Conservation (phyloP, 352 stramenopile genomes). For the Globisporangium viniferum region DNA sequence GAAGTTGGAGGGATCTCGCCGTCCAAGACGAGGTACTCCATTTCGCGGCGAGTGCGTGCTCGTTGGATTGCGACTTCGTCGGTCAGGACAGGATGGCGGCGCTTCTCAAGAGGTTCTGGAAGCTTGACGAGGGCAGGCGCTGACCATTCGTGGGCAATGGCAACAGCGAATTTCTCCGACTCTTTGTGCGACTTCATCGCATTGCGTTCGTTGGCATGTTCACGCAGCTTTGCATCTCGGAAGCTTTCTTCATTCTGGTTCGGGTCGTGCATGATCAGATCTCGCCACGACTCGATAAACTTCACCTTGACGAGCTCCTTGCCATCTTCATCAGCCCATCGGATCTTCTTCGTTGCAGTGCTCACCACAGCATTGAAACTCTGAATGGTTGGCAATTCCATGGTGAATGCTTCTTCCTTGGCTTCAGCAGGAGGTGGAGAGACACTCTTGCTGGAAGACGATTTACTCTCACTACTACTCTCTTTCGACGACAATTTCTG, state of each 20-base stretch:
- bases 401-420: conserved; percentile 37
- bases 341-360: conserved; percentile 59
- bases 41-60: conserved; percentile 67
- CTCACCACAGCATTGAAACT: conserved; percentile 64
- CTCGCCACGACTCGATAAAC: conserved; percentile 84
- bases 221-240: conserved; percentile 79
- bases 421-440: conserved; percentile 22
- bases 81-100: conserved; percentile 32
- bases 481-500: conserved; percentile 19
- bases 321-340: conserved; percentile 77
- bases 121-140: conserved; percentile 61
- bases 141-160: conserved; percentile 59
- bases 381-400: conserved; percentile 76
- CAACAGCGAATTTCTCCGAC: conserved; percentile 42
- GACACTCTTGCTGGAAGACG: conserved; percentile 10
- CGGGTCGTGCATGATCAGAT: conserved; percentile 60
- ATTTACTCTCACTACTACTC: conserved; percentile 13
- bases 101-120: conserved; percentile 46
- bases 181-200: conserved; percentile 68
- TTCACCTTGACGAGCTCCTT: conserved; percentile 78
- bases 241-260: conserved; percentile 70
- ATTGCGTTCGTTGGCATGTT: conserved; percentile 74
- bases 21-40: conserved; percentile 81
- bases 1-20: conserved; percentile 72
- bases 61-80: conserved; percentile 69